Evolutionary conservation across 2,329 filamentous ascomycete species (phyloP).

Genomic region (Fusarium luffae): DNA sequence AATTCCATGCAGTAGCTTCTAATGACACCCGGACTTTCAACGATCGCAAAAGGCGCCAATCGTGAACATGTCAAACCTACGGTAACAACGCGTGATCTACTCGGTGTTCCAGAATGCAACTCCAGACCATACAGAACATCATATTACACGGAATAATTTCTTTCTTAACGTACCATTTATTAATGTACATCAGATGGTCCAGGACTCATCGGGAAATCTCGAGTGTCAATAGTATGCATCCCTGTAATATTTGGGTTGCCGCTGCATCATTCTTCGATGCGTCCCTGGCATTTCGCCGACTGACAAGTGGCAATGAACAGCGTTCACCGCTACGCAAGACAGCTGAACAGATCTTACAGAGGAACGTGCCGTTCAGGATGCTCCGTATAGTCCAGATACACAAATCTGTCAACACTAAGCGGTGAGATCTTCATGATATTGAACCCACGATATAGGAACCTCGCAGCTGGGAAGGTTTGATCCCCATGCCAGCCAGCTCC

Average conservation of each 20-base stretch:
- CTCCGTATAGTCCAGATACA: background rate
- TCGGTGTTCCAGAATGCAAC: background rate
- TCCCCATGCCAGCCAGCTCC: background rate
- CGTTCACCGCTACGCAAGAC: background rate
- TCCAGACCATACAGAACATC: background rate
- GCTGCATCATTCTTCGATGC: no score
- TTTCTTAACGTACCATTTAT: background rate
- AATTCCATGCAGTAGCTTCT: constrained; percentile 1
- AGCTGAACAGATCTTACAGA: background rate
- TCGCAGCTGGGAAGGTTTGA: background rate
- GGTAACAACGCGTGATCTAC: background rate
- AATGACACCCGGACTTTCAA: background rate
- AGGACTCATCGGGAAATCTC: background rate
- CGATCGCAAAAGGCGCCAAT: background rate
- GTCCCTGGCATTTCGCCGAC: background rate
- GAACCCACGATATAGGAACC: background rate
- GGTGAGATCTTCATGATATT: background rate
- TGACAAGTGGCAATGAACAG: background rate
- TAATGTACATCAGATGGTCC: background rate
- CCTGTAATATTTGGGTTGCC: background rate
- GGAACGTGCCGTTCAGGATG: background rate
- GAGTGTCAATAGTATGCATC: background rate
- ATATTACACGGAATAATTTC: background rate
- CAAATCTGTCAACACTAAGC: background rate
- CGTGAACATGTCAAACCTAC: background rate